Base-by-base conservation (phyloP, 352 stramenopile genomes). In the Pythium utonaiense region DNA sequence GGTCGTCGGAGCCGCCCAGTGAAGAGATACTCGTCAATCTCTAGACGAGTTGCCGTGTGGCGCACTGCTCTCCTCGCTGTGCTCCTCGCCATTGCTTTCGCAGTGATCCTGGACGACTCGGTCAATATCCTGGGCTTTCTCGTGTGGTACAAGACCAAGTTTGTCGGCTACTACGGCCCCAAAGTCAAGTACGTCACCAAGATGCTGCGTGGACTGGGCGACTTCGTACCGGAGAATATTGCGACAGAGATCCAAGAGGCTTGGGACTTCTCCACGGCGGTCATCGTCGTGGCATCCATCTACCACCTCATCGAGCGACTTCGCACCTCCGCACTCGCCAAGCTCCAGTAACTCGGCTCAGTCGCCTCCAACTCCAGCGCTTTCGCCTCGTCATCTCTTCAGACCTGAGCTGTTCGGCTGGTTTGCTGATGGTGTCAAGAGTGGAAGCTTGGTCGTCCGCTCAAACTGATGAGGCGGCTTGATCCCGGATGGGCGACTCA, bases 291-390 rank as follows among this genome's bases (percentile, higher is more conserved):
- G 6, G 52, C 67, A 21, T 71, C 62, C 14, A 19, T 78, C n/a
- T 70, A 78, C 41, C 67, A 78, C 9, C 38, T 74, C 14, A 69
- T 78, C 30, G 73, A 81, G 27, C 40, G 54, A 1, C n/a, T 60
- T 9, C 62, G 62, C 30, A 6, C 31, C 1, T 21, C 19, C 1
- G 28, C 38, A 21, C 28, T 68, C 21, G 31, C 25, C 19, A 40
- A 36, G 16, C 28, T 68, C 30, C 47, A 31, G 16, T 25, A 45
- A n/a, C n/a, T n/a, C n/a, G n/a, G n/a, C n/a, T n/a, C 28, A 33
- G 28, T 9, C 28, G 28, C 9, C 28, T 33, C 28, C 28, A 33
- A 33, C n/a, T 45, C n/a, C 14, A 44, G 38, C 17, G n/a, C 25
- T 19, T 21, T 21, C 12, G 3, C 3, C 6, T 27, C 38, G 6